Conservation (phyloP, 108 stramenopile genomes). For the Poteriospumella lacustris region DNA sequence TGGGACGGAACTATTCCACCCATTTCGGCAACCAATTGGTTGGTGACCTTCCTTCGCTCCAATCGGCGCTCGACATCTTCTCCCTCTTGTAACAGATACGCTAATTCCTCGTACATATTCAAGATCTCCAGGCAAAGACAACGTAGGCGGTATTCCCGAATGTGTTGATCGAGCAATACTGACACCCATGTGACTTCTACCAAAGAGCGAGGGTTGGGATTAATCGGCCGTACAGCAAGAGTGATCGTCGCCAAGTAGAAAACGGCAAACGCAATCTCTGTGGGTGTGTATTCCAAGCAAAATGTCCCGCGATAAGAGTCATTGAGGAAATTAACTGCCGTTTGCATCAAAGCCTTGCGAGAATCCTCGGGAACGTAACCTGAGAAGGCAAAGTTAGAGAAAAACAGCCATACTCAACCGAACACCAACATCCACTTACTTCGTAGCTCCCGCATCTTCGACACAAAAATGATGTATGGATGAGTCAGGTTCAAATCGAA, state of each 20-base stretch:
- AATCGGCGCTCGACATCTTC: no score
- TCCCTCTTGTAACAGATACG: no score
- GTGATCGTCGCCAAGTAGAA: background rate
- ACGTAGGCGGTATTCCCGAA: no score
- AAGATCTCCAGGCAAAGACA: no score
- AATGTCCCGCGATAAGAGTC: background rate
- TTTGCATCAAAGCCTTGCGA: background rate
- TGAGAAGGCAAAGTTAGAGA: background rate
- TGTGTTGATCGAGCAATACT: no score
- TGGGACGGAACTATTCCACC: no score
- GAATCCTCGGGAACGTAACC: background rate
- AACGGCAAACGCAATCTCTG: background rate
- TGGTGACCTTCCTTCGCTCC: no score
- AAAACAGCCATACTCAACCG: background rate
- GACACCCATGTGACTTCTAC: no score
- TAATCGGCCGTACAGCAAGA: background rate
- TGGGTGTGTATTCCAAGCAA: background rate
- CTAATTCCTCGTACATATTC: no score
- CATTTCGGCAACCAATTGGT: no score
- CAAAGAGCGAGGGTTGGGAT: no score
- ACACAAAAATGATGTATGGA: constrained; percentile 73
- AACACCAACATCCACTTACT: background rate
- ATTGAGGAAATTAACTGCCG: background rate
- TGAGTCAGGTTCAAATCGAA: constrained; percentile 75
- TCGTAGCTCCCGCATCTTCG: constrained; percentile 32